Evolutionary conservation across 225 moss, liverwort and hornwort genomes (phyloP).

Genomic region (Takakia lepidozioides): DNA sequence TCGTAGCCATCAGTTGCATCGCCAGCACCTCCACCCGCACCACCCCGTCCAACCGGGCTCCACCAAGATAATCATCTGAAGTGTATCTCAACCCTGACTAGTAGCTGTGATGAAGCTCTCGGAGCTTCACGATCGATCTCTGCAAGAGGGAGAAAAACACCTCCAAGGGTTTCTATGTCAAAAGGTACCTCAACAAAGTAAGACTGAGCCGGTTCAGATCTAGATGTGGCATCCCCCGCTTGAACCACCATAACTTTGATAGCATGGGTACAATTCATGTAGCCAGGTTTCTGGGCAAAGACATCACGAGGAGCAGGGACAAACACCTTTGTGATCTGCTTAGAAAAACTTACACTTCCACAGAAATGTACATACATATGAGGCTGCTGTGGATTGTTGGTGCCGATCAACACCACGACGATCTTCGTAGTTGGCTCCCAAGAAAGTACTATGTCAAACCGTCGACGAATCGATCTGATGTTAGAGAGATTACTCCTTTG

Average conservation of each 20-base stretch:
- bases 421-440: no score
- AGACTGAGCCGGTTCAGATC: background rate
- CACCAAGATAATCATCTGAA: background rate
- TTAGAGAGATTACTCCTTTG: no score
- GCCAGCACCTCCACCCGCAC: background rate
- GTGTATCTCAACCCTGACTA: background rate
- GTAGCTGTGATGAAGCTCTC: no score
- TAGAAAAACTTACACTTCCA: background rate
- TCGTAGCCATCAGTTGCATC: background rate
- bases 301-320: background rate
- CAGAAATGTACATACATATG: background rate
- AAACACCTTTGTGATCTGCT: background rate
- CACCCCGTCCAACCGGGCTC: background rate
- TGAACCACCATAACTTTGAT: background rate
- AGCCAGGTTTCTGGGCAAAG: background rate
- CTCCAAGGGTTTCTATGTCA: no score
- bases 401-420: background rate
- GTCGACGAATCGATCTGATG: background rate
- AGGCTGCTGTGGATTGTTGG: background rate
- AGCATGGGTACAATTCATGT: background rate
- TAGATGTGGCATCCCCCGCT: background rate
- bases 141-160: no score
- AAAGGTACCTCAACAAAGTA: background rate
- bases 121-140: no score
- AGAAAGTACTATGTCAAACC: background rate